A percentile compares a stretch with the other conserved stretches of the same genome.
phyloP scores from a whole-genome alignment of 345 rosid species.

The Excoecaria cochinchinensis region DNA sequence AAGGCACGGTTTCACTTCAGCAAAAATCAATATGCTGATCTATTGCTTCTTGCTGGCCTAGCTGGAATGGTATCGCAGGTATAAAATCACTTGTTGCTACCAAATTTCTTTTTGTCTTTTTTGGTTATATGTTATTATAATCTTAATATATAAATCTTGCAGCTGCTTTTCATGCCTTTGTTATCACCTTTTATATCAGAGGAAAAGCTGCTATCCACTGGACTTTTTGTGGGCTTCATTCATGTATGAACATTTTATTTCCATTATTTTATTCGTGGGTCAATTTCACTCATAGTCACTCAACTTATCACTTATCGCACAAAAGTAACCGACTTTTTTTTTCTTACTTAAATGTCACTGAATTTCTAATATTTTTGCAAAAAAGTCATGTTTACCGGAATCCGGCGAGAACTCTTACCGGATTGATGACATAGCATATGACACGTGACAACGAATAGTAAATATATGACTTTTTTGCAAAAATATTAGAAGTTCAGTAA shows the following conservation, averaged over 20 bases:
- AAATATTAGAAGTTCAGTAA: no score
- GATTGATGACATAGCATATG: no score
- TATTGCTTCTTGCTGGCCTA: constrained; percentile 52
- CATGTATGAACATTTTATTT: constrained; percentile 36
- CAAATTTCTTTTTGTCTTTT: neutral
- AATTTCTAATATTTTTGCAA: no score
- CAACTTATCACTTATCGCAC: no score
- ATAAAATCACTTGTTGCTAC: neutral
- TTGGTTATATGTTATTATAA: neutral
- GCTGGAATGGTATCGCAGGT: constrained; percentile 70
- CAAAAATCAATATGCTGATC: constrained; percentile 76
- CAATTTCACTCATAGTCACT: no score
- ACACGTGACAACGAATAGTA: no score
- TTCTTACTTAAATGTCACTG: no score
- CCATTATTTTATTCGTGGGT: no score
- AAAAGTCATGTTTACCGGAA: no score
- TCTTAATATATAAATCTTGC: constrained; percentile 24
- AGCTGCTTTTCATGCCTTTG: constrained; percentile 72
- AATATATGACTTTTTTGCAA: no score
- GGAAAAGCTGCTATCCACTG: constrained; percentile 64
- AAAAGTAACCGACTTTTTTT: no score
- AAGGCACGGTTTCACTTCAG: constrained; percentile 88
- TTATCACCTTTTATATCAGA: constrained; percentile 58
- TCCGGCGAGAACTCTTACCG: no score
- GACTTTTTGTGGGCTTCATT: constrained; percentile 46